phyloP scores from a whole-genome alignment of 805 yeast genomes.

The Saccharomyces eubayanus region DNA sequence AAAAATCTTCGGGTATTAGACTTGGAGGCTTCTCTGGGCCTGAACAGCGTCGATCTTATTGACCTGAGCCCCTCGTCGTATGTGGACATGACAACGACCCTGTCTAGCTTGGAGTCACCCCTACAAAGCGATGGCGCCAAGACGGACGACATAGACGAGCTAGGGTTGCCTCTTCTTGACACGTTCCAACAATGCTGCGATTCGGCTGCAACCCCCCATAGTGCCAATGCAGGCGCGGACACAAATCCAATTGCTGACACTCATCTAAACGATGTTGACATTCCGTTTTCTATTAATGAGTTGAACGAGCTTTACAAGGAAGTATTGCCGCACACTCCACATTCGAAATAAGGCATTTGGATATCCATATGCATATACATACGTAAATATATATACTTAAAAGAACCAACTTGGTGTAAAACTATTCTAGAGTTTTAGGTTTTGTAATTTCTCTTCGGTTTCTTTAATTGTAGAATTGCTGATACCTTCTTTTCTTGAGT shows the following conservation, averaged over 20 bases:
- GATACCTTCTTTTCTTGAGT: conserved; percentile 9
- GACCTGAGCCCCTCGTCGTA: conserved; percentile 8
- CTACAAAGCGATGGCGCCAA: neutral
- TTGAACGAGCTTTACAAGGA: neutral
- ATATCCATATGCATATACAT: neutral
- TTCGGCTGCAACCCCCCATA: neutral
- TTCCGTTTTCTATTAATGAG: neutral
- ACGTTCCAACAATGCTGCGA: neutral
- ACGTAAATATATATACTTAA: neutral
- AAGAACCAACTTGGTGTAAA: neutral
- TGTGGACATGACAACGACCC: conserved; percentile 4
- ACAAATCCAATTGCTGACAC: neutral
- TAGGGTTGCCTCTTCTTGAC: neutral
- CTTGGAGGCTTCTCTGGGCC: neutral
- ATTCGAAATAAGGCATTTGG: neutral
- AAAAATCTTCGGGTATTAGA: neutral
- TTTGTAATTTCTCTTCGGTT: neutral
- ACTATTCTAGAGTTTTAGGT: neutral
- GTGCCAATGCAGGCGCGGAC: neutral
- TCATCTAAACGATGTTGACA: neutral
- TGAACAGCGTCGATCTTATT: conserved; percentile 6
- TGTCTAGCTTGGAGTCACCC: neutral
- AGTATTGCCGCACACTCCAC: neutral
- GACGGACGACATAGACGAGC: neutral
- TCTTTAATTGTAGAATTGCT: neutral